Evolutionary conservation across 495 filamentous ascomycete genomes (phyloP).

Genomic region (Trichoderma reesei): DNA sequence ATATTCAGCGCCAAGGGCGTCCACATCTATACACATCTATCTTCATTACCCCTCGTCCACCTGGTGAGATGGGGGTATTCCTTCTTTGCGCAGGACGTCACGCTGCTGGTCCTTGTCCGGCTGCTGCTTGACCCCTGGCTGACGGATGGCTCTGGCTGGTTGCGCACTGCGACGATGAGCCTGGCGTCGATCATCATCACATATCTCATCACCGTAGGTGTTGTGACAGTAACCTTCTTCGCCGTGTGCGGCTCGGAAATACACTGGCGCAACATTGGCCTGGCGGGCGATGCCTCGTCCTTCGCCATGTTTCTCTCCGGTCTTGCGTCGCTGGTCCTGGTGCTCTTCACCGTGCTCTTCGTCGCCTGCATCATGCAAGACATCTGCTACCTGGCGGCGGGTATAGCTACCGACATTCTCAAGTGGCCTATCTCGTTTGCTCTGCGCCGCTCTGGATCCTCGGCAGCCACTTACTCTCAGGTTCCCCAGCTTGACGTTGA

Average conservation of each 20-base stretch:
- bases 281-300: slow-evolving; percentile 5
- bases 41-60: not conserved
- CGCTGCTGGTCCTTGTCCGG: not conserved
- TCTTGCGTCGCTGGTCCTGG: not conserved
- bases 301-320: not conserved
- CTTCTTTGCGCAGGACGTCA: slow-evolving; percentile 4
- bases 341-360: slow-evolving; percentile 2
- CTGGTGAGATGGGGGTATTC: slow-evolving; percentile 5
- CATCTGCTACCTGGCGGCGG: not conserved
- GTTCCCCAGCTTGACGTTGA: not conserved
- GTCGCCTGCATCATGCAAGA: slow-evolving; percentile 7
- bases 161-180: not conserved
- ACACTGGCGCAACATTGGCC: slow-evolving; percentile 9
- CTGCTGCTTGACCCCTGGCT: slow-evolving; percentile 2
- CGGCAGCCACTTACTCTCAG: not conserved
- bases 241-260: not conserved
- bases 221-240: not conserved
- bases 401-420: not conserved
- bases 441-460: not conserved
- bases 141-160: not conserved
- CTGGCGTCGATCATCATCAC: not conserved
- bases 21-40: slow-evolving; percentile 7
- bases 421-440: not conserved
- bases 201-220: not conserved
- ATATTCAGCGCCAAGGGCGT: slow-evolving; percentile 8